Percentiles rank a stretch among this genome's conserved stretches.
Conservation (phyloP, 345 rosid species). For the Arabidopsis thaliana region DNA sequence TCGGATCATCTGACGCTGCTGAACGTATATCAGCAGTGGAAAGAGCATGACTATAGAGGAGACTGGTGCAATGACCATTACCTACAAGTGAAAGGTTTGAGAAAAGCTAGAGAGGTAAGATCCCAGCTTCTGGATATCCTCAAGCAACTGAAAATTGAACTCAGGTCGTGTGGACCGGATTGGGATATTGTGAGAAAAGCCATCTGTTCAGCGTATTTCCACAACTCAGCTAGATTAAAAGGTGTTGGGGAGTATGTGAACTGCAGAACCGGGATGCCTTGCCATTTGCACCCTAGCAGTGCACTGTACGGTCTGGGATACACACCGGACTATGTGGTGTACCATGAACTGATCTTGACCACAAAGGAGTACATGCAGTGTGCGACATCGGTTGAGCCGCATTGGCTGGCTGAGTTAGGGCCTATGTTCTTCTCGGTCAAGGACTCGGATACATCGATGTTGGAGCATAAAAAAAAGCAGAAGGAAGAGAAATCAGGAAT, state of each 20-base stretch:
- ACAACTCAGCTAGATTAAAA: conserved; percentile 85
- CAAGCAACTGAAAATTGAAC: conserved; percentile 78
- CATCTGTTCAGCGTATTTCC: conserved; percentile 95
- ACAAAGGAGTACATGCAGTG: conserved; percentile 98
- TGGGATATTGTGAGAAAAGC: conserved; percentile 81
- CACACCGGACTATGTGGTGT: conserved; percentile 86
- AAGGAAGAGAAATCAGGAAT: conserved; percentile 88
- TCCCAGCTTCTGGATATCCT: conserved; percentile 95
- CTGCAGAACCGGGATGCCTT: conserved; percentile 87
- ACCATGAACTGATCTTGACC: conserved; percentile 89
- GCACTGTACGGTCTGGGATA: conserved; percentile 88
- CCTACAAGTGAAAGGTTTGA: conserved; percentile 82
- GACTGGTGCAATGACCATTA: conserved; percentile 94
- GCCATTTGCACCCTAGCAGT: conserved; percentile 95
- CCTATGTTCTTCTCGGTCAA: conserved; percentile 97
- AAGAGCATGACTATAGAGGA: conserved; percentile 89
- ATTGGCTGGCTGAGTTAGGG: conserved; percentile 94
- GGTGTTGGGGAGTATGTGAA: conserved; percentile 97
- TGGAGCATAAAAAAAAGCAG: conserved; percentile 92
- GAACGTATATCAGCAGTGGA: conserved; percentile 94
- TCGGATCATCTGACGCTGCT: conserved; percentile 90
- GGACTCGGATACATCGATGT: conserved; percentile 84
- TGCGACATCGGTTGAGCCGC: conserved; percentile 90
- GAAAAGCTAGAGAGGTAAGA: conserved; percentile 92
- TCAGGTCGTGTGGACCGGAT: conserved; percentile 76